Base-by-base conservation (phyloP, 148 eudicot genomes). In the Cornus controversa region DNA sequence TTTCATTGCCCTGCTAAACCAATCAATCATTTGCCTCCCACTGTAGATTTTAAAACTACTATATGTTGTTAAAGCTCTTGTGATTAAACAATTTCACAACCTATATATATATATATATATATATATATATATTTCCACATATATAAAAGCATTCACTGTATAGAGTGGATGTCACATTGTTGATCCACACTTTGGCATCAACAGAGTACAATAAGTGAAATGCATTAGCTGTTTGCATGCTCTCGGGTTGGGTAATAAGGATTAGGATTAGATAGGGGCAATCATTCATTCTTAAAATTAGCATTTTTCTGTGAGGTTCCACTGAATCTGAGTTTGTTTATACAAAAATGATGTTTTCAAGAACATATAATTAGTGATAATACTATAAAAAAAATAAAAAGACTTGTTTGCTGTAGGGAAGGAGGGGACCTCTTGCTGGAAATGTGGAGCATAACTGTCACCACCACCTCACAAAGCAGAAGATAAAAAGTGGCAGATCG, bases 371-470 rank as follows among this genome's bases (percentile, higher is more conserved):
- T 40, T 4, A 42, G 54, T 70, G 72, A 70, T 37, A 47, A 53
- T 72, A 27, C n/a, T n/a, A n/a, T n/a, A n/a, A 2, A 25, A 16
- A 27, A 50, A 16, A 24, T 25, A 2, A n/a, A n/a, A n/a, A n/a
- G n/a, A 71, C 25, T 18, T 71, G 6, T 26, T 20, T 15, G 4
- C 15, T n/a, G 74, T 2, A 53, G 7, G 37, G 24, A 8, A 13
- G n/a, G 10, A 50, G 37, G 82, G 78, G 60, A 40, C 26, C 64
- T 34, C 37, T 58, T 70, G 74, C 85, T 70, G 29, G 20, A 77
- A 31, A 74, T 62, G 62, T 62, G 78, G 81, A 76, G 73, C 70
- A 69, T 63, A 26, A 50, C 53, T 79, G 72, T 67, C 67, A 25
- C 72, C 67, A 25, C 72, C 68, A 76, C 77, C 66, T 66, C 29